Evolutionary conservation across 176 grass and related monocot species (phyloP).

Genomic region (Puya raimondii): DNA sequence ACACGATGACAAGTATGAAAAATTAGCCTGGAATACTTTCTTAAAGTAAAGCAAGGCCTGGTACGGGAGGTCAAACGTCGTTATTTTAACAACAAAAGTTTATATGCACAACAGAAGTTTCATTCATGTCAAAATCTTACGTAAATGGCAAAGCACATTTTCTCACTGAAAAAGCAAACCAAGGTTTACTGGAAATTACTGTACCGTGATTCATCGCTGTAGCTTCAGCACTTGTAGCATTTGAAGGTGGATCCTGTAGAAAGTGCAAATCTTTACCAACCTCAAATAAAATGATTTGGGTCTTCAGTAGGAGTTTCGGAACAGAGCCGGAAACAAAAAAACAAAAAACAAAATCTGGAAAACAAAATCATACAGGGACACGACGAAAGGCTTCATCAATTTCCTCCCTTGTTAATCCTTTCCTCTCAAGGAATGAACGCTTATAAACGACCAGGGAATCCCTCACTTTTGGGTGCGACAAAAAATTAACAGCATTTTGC

Average conservation of each 20-base stretch:
- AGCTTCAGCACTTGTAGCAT: slow-evolving; percentile 4
- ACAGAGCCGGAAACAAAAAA: not conserved
- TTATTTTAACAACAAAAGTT: no score
- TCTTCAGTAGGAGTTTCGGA: not conserved
- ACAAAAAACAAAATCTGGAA: not conserved
- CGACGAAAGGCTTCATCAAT: slow-evolving; percentile 81
- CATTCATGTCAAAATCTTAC: no score
- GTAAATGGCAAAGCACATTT: no score
- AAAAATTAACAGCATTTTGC: slow-evolving; percentile 78
- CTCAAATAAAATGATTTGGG: not conserved
- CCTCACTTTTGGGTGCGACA: slow-evolving; percentile 84
- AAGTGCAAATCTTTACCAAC: slow-evolving; percentile 10
- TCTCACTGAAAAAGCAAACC: no score
- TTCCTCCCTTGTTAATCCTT: slow-evolving; percentile 70
- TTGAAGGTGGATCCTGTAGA: slow-evolving; percentile 56
- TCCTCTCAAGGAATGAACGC: slow-evolving; percentile 79
- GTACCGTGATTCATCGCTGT: slow-evolving; percentile 6
- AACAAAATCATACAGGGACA: slow-evolving; percentile 50
- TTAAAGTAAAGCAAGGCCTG: no score
- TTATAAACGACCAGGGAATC: slow-evolving; percentile 54
- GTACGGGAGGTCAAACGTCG: no score
- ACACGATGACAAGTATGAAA: no score
- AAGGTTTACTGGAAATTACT: not conserved
- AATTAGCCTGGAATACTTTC: no score
- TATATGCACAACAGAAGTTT: no score